phyloP scores from a whole-genome alignment of 2,329 filamentous ascomycete genomes.

The Pestalotiopsis sp. region DNA sequence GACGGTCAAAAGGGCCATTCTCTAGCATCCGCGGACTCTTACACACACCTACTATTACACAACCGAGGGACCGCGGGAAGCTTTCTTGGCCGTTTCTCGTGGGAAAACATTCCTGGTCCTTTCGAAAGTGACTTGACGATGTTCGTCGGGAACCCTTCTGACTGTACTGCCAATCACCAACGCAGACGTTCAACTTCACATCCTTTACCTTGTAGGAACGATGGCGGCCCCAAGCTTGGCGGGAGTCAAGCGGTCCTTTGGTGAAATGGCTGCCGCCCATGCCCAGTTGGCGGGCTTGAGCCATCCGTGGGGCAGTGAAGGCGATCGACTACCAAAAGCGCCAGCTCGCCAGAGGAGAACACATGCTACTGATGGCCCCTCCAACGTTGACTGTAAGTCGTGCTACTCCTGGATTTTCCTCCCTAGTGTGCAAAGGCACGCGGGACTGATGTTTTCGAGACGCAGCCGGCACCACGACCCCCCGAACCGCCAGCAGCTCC shows the following conservation, averaged over 20 bases:
- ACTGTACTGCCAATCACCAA: not conserved
- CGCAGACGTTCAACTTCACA: not conserved
- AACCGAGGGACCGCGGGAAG: not conserved
- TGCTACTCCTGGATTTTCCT: not conserved
- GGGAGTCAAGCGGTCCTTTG: conserved; percentile 43
- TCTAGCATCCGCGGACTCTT: not conserved
- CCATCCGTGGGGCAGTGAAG: conserved; percentile 13
- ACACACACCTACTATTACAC: not conserved
- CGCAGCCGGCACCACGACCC: not conserved
- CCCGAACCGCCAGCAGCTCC: conserved; percentile 18
- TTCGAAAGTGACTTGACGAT: not conserved
- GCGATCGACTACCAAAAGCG: conserved; percentile 8
- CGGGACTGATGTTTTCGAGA: not conserved
- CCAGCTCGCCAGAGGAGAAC: conserved; percentile 1
- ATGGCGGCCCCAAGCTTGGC: conserved; percentile 26
- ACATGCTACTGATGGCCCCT: not conserved
- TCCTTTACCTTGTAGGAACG: not conserved
- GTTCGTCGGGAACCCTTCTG: not conserved
- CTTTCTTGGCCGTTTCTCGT: not conserved
- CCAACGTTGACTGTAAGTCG: conserved; percentile 7
- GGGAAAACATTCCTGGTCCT: not conserved
- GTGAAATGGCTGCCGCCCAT: conserved; percentile 33
- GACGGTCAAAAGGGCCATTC: not conserved
- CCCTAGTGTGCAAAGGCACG: not conserved
- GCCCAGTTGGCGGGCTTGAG: conserved; percentile 1